These are phyloP conservation scores for Liriodendron chinense DNA, from an alignment of 164 flowering plant genomes.

Conservation along the genomic window DNA sequence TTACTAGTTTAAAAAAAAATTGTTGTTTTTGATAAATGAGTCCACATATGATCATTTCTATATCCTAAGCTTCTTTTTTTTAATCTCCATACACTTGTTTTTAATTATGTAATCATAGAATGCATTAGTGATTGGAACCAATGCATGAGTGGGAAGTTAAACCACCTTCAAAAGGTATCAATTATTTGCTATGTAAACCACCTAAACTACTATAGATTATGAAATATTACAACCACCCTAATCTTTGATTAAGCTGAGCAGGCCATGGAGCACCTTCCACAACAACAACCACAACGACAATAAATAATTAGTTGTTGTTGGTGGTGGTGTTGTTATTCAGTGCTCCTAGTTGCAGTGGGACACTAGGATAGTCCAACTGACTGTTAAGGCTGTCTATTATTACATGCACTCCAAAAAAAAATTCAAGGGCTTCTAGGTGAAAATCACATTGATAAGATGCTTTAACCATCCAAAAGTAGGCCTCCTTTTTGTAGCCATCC, in stretches of 20 bases:
- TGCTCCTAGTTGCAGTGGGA: too few relatives aligned
- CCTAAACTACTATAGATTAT: background rate
- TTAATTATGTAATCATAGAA: background rate
- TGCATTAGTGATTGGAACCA: background rate
- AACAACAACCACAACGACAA: background rate
- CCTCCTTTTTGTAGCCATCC: too few relatives aligned
- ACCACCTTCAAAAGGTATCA: conserved; percentile 6
- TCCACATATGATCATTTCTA: background rate
- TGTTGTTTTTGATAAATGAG: conserved; percentile 7
- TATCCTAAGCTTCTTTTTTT: background rate
- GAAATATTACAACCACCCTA: background rate
- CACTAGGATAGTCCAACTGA: too few relatives aligned
- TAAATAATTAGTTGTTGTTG: background rate
- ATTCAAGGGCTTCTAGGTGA: too few relatives aligned
- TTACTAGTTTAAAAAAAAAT: background rate
- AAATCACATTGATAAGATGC: too few relatives aligned
- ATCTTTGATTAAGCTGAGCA: background rate
- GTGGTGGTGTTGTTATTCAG: too few relatives aligned
- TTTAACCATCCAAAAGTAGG: too few relatives aligned
- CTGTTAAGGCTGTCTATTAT: too few relatives aligned
- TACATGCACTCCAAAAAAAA: too few relatives aligned
- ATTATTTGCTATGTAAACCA: conserved; percentile 3
- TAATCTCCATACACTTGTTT: background rate
- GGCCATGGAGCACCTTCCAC: background rate
- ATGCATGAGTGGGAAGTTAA: conserved; percentile 11